These are phyloP conservation scores for Carex cristatella DNA, from an alignment of 176 grass and related monocot genomes.

Conservation along the genomic window DNA sequence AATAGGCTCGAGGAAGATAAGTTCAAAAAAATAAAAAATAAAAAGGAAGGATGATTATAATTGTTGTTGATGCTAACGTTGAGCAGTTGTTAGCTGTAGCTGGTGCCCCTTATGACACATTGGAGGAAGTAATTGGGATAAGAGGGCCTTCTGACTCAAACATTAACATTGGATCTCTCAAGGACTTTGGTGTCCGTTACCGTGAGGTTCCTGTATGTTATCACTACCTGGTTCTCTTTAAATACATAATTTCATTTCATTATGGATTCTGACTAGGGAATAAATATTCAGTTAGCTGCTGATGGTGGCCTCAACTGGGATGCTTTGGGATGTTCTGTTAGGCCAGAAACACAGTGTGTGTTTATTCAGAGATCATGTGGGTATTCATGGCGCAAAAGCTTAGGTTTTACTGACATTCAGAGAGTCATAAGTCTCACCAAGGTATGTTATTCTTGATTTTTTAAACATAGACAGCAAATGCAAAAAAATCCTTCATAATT, in stretches of 20 bases:
- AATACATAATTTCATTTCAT: neutral
- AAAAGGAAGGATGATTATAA: neutral
- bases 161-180: conserved; percentile 61
- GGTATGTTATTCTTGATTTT: conserved; percentile 16
- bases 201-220: conserved; percentile 55
- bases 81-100: conserved; percentile 66
- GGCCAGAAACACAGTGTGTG: conserved; percentile 58
- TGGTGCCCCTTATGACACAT: conserved; percentile 72
- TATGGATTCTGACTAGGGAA: neutral
- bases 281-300: conserved; percentile 55
- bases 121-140: conserved; percentile 95
- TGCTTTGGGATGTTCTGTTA: conserved; percentile 41
- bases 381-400: conserved; percentile 79
- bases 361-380: conserved; percentile 92
- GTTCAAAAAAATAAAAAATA: neutral
- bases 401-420: conserved; percentile 47
- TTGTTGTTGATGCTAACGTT: conserved; percentile 13
- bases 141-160: conserved; percentile 36
- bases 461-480: neutral
- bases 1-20: neutral
- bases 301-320: conserved; percentile 78
- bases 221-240: neutral
- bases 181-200: conserved; percentile 77
- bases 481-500: neutral
- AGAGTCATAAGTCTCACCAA: conserved; percentile 68